A percentile compares a stretch with the other conserved stretches of the same genome.
These are phyloP conservation scores for maize (Zea mays) DNA, from an alignment of 176 grass and related monocot species.

Conservation along the genomic window DNA sequence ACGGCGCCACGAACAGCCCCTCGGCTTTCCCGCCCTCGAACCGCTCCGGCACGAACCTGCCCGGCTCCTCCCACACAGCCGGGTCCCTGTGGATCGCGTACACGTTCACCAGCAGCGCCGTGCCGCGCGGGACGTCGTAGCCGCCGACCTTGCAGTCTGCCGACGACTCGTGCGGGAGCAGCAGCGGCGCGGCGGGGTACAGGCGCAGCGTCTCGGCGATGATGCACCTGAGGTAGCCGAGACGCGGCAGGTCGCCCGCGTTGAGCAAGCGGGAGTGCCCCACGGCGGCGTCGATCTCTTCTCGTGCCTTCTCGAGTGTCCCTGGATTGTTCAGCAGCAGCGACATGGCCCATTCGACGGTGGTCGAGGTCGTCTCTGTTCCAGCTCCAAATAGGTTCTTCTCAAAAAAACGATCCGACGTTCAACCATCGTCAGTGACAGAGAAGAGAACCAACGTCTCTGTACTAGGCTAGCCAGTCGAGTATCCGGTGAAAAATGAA, in stretches of 20 bases:
- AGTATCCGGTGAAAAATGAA: not conserved
- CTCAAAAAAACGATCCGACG: no score
- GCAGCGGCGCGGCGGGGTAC: conserved; percentile 34
- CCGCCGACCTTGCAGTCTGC: conserved; percentile 38
- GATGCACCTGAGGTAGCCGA: conserved; percentile 45
- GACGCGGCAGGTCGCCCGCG: conserved; percentile 37
- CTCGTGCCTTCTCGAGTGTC: conserved; percentile 22
- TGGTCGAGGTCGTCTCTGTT: conserved; percentile 48
- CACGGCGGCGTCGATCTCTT: conserved; percentile 31
- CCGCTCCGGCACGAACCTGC: conserved; percentile 50
- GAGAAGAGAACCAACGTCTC: not conserved
- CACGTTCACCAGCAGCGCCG: conserved; percentile 55
- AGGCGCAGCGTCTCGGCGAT: conserved; percentile 61
- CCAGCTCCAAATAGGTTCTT: conserved; percentile 40
- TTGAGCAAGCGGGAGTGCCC: conserved; percentile 27
- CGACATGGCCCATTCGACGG: conserved; percentile 55
- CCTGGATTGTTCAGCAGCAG: conserved; percentile 65
- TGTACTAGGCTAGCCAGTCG: not conserved
- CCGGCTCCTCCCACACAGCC: conserved; percentile 25
- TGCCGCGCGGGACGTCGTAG: conserved; percentile 32
- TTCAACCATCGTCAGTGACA: not conserved
- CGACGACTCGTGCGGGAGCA: conserved; percentile 44
- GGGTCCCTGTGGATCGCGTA: conserved; percentile 61
- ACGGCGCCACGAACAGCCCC: conserved; percentile 31
- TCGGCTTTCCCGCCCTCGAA: conserved; percentile 19